Conservation (phyloP, 2,329 filamentous ascomycete species). For the Rhinocladiella similis region DNA sequence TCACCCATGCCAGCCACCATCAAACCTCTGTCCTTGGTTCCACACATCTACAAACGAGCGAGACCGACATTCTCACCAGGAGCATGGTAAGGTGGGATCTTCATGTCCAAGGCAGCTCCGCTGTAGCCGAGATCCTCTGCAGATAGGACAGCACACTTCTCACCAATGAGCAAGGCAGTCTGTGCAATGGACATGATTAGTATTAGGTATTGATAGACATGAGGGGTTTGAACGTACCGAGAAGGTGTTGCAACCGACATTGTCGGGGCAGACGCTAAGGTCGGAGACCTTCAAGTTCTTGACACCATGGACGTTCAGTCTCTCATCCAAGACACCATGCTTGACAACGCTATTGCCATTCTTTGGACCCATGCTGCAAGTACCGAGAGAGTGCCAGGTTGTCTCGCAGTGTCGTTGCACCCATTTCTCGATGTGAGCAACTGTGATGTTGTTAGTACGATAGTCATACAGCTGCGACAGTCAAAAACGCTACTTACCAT, state of each 20-base stretch:
- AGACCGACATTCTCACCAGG: constrained; percentile 35
- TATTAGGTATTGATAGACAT: background rate
- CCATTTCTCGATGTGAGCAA: constrained; percentile 66
- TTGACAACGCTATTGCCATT: constrained; percentile 79
- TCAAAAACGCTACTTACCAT: constrained; percentile 28
- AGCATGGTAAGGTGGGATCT: constrained; percentile 63
- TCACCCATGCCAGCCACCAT: no score
- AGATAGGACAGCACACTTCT: constrained; percentile 69
- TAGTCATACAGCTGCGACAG: background rate
- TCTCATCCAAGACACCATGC: constrained; percentile 74
- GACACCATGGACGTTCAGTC: constrained; percentile 75
- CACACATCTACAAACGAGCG: constrained; percentile 31
- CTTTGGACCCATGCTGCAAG: constrained; percentile 74
- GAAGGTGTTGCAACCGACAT: constrained; percentile 69
- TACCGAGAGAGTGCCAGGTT: constrained; percentile 69
- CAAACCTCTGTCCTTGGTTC: no score
- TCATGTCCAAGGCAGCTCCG: constrained; percentile 74
- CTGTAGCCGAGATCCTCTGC: constrained; percentile 75
- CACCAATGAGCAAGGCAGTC: constrained; percentile 72
- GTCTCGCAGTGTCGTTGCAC: constrained; percentile 73
- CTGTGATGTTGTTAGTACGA: constrained; percentile 11
- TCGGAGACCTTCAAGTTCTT: constrained; percentile 77
- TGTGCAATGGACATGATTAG: constrained; percentile 46
- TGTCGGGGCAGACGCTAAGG: constrained; percentile 74
- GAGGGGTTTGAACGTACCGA: constrained; percentile 34